Evolutionary conservation across 257 asterid genomes (phyloP).

Genomic region (Solanum rostratum): DNA sequence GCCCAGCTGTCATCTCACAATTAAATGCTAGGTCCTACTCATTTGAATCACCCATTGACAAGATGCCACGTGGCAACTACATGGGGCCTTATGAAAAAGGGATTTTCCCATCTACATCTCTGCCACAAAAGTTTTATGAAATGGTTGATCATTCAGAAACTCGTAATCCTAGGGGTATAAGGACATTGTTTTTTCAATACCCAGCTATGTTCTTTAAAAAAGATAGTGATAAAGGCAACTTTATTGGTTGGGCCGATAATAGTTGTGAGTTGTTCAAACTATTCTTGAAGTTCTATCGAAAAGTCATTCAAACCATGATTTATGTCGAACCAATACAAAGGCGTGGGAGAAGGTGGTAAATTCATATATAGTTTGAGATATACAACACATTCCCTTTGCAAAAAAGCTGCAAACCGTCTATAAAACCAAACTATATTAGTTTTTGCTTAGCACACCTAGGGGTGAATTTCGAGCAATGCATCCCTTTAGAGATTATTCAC

Average conservation of each 20-base stretch:
- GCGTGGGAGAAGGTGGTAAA: no score
- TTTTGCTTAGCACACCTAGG: no score
- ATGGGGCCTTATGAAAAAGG: conserved; percentile 20
- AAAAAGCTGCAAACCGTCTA: no score
- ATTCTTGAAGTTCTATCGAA: conserved; percentile 54
- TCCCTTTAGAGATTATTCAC: no score
- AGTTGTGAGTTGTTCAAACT: conserved; percentile 49
- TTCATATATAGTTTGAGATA: no score
- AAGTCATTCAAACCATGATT: no score
- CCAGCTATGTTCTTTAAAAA: conserved; percentile 70
- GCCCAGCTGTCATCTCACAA: conserved; percentile 64
- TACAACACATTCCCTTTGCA: no score
- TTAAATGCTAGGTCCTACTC: conserved; percentile 71
- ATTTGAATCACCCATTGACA: conserved; percentile 70
- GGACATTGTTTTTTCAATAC: conserved; percentile 69
- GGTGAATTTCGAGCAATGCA: no score
- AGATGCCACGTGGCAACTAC: conserved; percentile 33
- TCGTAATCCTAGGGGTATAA: conserved; percentile 59
- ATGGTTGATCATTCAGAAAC: conserved; percentile 35
- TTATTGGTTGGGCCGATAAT: conserved; percentile 26
- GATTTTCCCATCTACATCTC: conserved; percentile 75
- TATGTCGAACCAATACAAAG: no score
- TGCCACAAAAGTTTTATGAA: conserved; percentile 69
- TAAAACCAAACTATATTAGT: no score
- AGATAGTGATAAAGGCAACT: conserved; percentile 16